A percentile compares a stretch with the other conserved stretches of the same genome.
Conservation (phyloP, 2,329 filamentous ascomycete genomes). For the Fusarium sp. region DNA sequence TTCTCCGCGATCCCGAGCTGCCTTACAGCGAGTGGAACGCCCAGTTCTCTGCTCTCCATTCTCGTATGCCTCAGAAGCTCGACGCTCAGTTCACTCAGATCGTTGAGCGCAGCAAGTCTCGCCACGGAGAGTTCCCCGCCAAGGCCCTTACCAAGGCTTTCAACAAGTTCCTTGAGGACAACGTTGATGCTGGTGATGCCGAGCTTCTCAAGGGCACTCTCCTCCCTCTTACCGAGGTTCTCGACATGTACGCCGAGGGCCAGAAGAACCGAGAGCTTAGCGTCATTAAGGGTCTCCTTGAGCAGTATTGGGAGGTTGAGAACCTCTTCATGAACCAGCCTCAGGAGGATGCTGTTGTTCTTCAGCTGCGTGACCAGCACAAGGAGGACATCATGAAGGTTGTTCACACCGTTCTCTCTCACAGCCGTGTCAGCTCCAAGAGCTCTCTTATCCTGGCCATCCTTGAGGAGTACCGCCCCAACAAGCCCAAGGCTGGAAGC, state of each 20-base stretch:
- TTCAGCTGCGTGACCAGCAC: slow-evolving; percentile 94
- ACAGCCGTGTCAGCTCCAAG: slow-evolving; percentile 92
- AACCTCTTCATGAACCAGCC: slow-evolving; percentile 86
- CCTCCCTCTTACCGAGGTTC: slow-evolving; percentile 78
- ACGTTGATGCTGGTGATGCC: slow-evolving; percentile 76
- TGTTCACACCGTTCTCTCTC: slow-evolving; percentile 89
- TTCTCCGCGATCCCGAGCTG: slow-evolving; percentile 87
- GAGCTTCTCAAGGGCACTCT: slow-evolving; percentile 78
- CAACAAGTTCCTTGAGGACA: slow-evolving; percentile 88
- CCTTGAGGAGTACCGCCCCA: slow-evolving; percentile 92
- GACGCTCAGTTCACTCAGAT: slow-evolving; percentile 84
- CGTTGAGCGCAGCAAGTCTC: slow-evolving; percentile 81
- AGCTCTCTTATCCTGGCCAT: slow-evolving; percentile 93
- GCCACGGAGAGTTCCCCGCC: slow-evolving; percentile 89
- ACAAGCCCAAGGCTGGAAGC: slow-evolving; percentile 89
- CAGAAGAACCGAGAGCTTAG: slow-evolving; percentile 90
- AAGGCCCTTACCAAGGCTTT: slow-evolving; percentile 87
- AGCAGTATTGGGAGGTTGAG: slow-evolving; percentile 85
- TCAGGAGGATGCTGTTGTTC: slow-evolving; percentile 92
- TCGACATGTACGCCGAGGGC: slow-evolving; percentile 84
- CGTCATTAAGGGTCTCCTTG: slow-evolving; percentile 81
- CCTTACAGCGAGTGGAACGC: slow-evolving; percentile 97
- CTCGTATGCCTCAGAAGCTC: slow-evolving; percentile 95
- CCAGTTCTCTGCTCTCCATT: slow-evolving; percentile 95
- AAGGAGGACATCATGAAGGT: slow-evolving; percentile 90